Evolutionary conservation across 140 eudicot genomes (phyloP).

Genomic region (Stevia rebaudiana): DNA sequence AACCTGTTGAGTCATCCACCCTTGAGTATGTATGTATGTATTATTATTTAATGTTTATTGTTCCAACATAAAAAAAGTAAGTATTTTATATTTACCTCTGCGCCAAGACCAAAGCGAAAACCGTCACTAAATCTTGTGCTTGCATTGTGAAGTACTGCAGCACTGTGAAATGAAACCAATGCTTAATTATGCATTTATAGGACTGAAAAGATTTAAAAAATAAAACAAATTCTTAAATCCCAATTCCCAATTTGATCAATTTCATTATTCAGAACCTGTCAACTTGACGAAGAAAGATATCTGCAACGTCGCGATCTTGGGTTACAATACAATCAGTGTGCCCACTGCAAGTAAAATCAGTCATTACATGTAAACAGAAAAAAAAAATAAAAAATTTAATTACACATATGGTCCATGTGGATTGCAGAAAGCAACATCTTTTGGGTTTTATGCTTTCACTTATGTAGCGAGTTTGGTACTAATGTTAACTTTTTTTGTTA

Average conservation of each 20-base stretch:
- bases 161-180: constrained; percentile 43
- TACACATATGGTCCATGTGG: too few species aligned
- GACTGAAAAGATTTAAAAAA: too few species aligned
- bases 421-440: too few species aligned
- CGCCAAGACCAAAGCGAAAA: constrained; percentile 96
- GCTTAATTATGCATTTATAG: background rate
- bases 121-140: constrained; percentile 96
- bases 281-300: constrained; percentile 64
- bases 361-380: background rate
- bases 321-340: constrained; percentile 86
- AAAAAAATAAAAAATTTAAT: background rate
- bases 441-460: too few species aligned
- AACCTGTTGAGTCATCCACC: constrained; percentile 57
- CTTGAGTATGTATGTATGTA: constrained; percentile 8
- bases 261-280: constrained; percentile 56
- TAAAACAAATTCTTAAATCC: too few species aligned
- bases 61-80: background rate
- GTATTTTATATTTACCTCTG: constrained; percentile 61
- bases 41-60: background rate
- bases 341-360: constrained; percentile 48
- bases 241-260: background rate
- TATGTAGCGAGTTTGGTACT: too few species aligned
- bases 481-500: too few species aligned
- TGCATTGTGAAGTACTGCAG: constrained; percentile 96
- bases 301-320: constrained; percentile 67